Percentiles rank a stretch among this genome's conserved stretches.
These are phyloP conservation scores for Paramecium sexaurelia DNA, from an alignment of 73 alveolate species.

Conservation along the genomic window DNA sequence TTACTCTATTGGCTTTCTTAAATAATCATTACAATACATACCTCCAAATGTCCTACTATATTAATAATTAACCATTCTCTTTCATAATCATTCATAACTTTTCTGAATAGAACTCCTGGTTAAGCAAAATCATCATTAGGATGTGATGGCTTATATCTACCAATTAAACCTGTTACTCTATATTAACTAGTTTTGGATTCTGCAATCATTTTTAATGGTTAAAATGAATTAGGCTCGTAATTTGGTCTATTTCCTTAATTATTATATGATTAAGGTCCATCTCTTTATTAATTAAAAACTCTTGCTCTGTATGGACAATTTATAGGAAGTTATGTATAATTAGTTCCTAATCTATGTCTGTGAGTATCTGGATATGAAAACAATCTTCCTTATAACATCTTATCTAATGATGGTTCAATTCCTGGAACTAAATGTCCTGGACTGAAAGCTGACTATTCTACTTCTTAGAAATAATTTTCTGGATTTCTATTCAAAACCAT, in stretches of 20 bases:
- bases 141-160: slow-evolving; percentile 68
- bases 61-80: slow-evolving; percentile 70
- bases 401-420: slow-evolving; percentile 90
- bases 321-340: slow-evolving; percentile 73
- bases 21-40: background rate
- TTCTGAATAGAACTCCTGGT: slow-evolving; percentile 81
- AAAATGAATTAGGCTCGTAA: slow-evolving; percentile 87
- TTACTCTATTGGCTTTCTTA: slow-evolving; percentile 68
- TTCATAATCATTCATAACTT: slow-evolving; percentile 76
- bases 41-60: slow-evolving; percentile 70
- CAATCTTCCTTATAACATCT: slow-evolving; percentile 92
- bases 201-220: slow-evolving; percentile 39
- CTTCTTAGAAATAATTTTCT: slow-evolving; percentile 86
- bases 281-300: slow-evolving; percentile 85
- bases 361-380: slow-evolving; percentile 95
- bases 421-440: slow-evolving; percentile 95
- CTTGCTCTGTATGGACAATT: slow-evolving; percentile 93
- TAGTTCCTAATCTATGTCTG: slow-evolving; percentile 42
- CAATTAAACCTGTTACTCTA: slow-evolving; percentile 65
- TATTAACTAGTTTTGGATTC: slow-evolving; percentile 65
- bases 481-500: slow-evolving; percentile 89
- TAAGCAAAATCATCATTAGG: slow-evolving; percentile 74
- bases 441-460: slow-evolving; percentile 88
- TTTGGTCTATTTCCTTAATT: slow-evolving; percentile 79
- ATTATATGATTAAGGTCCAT: slow-evolving; percentile 82